A percentile compares a stretch with the other conserved stretches of the same genome.
phyloP scores from a whole-genome alignment of 2,329 filamentous ascomycete genomes.

The Metarhizium guizhouense region DNA sequence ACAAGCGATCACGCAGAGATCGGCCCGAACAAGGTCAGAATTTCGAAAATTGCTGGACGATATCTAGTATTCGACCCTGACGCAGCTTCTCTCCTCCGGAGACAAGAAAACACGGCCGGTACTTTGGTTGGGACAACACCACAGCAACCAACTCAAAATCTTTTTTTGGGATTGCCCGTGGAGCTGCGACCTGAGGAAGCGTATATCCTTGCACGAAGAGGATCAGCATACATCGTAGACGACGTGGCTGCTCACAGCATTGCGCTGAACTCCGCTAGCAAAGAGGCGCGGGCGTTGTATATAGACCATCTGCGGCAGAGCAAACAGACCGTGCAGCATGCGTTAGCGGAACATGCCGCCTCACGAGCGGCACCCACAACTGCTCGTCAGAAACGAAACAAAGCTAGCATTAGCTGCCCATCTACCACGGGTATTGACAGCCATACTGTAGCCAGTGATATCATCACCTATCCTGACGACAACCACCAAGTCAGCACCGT shows the following conservation, averaged over 20 bases:
- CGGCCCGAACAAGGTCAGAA: constrained; percentile 50
- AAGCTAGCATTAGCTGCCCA: not conserved
- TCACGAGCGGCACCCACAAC: constrained; percentile 23
- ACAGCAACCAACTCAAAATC: constrained; percentile 88
- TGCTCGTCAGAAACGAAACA: constrained; percentile 9
- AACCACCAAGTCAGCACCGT: not conserved
- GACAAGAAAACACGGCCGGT: constrained; percentile 74
- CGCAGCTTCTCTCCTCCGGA: constrained; percentile 67
- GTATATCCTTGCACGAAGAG: constrained; percentile 66
- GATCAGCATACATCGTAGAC: constrained; percentile 71
- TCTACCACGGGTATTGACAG: not conserved
- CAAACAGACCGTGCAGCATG: constrained; percentile 32
- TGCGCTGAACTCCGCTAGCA: constrained; percentile 48
- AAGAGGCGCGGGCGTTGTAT: constrained; percentile 53
- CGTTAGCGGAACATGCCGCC: constrained; percentile 29
- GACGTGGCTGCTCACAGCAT: constrained; percentile 62
- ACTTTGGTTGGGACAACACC: constrained; percentile 81
- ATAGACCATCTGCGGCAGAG: constrained; percentile 44
- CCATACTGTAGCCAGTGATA: not conserved
- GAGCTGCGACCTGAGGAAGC: constrained; percentile 90
- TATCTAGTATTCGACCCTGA: constrained; percentile 88
- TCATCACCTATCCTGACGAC: not conserved
- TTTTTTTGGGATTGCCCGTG: constrained; percentile 81
- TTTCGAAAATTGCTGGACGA: constrained; percentile 69
- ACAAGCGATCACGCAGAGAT: not conserved